Conservation (phyloP, 2,329 filamentous ascomycete species). For the Rutstroemia sp. region DNA sequence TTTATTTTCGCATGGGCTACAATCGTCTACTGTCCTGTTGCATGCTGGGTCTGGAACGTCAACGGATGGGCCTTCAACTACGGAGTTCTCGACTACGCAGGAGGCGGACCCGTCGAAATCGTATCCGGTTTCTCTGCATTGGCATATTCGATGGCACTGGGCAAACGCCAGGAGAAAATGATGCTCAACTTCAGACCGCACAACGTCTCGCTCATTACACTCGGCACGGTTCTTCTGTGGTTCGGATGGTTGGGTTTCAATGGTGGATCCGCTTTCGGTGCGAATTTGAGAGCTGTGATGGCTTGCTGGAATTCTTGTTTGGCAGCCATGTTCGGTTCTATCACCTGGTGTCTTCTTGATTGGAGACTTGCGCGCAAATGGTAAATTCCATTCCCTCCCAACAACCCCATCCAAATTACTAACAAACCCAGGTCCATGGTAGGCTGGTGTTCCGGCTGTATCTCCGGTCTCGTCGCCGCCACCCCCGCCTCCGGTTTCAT, state of each 20-base stretch:
- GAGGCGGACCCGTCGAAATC: conserved; percentile 95
- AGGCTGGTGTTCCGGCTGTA: conserved; percentile 65
- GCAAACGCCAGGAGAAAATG: conserved; percentile 96
- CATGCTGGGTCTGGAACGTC: conserved; percentile 93
- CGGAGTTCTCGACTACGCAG: conserved; percentile 92
- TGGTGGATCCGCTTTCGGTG: conserved; percentile 88
- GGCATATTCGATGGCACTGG: conserved; percentile 92
- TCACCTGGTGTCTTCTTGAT: conserved; percentile 93
- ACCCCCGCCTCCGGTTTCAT: conserved; percentile 64
- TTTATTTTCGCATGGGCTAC: conserved; percentile 97
- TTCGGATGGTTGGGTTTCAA: conserved; percentile 99
- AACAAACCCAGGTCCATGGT: conserved; percentile 56
- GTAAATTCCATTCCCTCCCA: conserved; percentile 4
- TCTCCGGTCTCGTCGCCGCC: conserved; percentile 63
- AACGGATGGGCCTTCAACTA: conserved; percentile 90
- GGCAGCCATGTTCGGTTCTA: conserved; percentile 75
- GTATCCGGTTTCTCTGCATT: conserved; percentile 87
- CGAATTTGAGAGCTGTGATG: conserved; percentile 89
- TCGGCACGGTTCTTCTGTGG: conserved; percentile 93
- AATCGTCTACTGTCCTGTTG: conserved; percentile 91
- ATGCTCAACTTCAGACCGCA: conserved; percentile 99
- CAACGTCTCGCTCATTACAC: conserved; percentile 94
- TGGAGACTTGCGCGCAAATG: conserved; percentile 57
- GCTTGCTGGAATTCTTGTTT: conserved; percentile 95
- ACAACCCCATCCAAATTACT: conserved; percentile 28